Evolutionary conservation across 768 basidiomycete genomes (phyloP).

Genomic region (Strobilomyces echinocephalus): DNA sequence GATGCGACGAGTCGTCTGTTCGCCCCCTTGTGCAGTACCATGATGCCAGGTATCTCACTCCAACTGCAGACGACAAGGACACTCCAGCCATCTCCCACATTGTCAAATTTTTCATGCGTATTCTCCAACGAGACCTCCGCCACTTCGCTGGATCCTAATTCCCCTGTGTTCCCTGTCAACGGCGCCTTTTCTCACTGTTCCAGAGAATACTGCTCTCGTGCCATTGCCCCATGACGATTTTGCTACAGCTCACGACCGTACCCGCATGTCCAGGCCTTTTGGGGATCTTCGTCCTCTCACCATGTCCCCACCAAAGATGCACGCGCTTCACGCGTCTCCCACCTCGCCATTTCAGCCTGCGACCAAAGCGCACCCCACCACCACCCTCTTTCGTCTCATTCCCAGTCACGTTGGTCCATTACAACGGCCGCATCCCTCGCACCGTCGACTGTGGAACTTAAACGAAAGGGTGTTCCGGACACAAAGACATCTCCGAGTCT

Average conservation of each 20-base stretch:
- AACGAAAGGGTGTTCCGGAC: background rate
- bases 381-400: constrained; percentile 5
- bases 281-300: background rate
- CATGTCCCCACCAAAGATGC: background rate
- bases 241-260: background rate
- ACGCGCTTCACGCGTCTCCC: constrained; percentile 5
- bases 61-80: constrained; percentile 23
- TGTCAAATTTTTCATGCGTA: constrained; percentile 23
- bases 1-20: background rate
- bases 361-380: background rate
- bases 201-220: constrained; percentile 24
- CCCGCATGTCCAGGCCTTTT: constrained; percentile 4
- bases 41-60: constrained; percentile 4
- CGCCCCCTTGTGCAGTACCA: constrained; percentile 1
- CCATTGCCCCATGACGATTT: constrained; percentile 17
- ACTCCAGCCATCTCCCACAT: constrained; percentile 26
- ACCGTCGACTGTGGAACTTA: constrained; percentile 13
- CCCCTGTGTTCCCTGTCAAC: constrained; percentile 20
- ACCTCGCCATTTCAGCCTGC: background rate
- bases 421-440: constrained; percentile 29
- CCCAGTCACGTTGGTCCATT: constrained; percentile 28
- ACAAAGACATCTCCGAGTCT: constrained; percentile 9
- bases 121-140: constrained; percentile 22
- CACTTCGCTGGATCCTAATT: constrained; percentile 19
- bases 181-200: constrained; percentile 4